Evolutionary conservation across 352 stramenopile genomes (phyloP).

Genomic region (Globisporangium mamillatum): DNA sequence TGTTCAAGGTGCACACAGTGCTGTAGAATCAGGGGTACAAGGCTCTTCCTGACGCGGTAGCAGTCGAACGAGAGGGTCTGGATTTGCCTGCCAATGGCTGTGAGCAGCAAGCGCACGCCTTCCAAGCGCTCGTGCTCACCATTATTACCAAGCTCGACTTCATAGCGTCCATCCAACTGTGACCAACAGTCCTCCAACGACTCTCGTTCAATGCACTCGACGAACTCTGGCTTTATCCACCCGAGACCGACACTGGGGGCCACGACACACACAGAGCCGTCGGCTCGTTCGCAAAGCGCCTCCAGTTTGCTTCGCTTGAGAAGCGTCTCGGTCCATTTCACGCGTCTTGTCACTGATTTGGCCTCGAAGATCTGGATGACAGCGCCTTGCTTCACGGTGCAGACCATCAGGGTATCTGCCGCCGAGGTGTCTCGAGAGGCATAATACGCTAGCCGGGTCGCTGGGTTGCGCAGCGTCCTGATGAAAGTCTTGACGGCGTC

Average conservation of each 20-base stretch:
- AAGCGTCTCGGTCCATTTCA: conserved; percentile 6
- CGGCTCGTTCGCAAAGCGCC: conserved; percentile 11
- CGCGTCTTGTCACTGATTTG: not conserved
- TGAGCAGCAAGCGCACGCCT: not conserved
- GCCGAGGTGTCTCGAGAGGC: not conserved
- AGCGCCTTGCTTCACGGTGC: conserved; percentile 1
- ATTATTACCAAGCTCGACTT: not conserved
- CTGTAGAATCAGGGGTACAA: not conserved
- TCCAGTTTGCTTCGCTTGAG: conserved; percentile 9
- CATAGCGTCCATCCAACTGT: not conserved
- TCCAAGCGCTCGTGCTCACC: not conserved
- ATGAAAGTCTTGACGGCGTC: not conserved
- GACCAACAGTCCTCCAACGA: not conserved
- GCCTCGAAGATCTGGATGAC: not conserved
- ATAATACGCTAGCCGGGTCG: not conserved
- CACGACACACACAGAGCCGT: conserved; percentile 4
- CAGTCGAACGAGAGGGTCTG: not conserved
- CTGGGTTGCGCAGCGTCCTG: not conserved
- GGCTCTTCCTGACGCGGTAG: not conserved
- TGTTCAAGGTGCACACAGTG: conserved; percentile 5
- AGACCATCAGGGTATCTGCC: not conserved
- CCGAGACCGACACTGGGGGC: not conserved
- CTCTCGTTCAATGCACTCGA: conserved; percentile 9
- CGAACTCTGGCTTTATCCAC: not conserved
- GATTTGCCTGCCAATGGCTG: not conserved